Evolutionary conservation across 371 early-diverging fungal species (phyloP), one percentile per base, ranked within the genome.

Genomic region (Mortierella sp.): DNA sequence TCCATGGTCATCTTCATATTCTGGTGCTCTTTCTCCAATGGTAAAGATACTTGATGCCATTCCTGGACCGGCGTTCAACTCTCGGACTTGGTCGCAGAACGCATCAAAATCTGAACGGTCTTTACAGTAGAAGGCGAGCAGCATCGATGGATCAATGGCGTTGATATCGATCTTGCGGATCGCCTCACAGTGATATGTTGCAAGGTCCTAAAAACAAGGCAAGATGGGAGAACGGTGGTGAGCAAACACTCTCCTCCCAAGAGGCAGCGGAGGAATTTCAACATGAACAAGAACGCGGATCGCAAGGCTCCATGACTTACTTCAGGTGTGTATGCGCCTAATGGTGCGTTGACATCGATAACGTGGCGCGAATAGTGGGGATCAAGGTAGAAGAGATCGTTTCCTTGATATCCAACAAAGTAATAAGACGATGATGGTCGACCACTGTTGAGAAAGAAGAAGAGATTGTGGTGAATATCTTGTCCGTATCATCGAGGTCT

Each of bases 371-470:
- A 87, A 66, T 86, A 90, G 74, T 98, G 98, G 24, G 98, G 97
- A 71, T 98, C 98, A n/a, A 96, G 81, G 67, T 95, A 98, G 14
- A 96, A 83, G 12, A 98, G 69, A 28, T 92, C 87, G 70, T 92
- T 86, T 5, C 89, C 90, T 80, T 96, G 92, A 25, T 89, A 76
- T 17, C 97, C 97, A 24, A 95, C 84, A 80, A 98, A 97, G 80
- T 92, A 98, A 45, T 95, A 82, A 0, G 97, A 96, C 17, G 95
- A 94, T 54, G 95, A 94, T 3, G 98, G 98, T 60, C 93, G 85
- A 19, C 98, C 98, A 37, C 92, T 91, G 76, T 1, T 43, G 48
- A 43, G 25, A 40, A 34, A 22, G 19, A 52, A 5, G 8, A 40
- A 44, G 41, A 64, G 17, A 34, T 34, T 34, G 34, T 34, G 4